phyloP scores from a whole-genome alignment of 139 green algal genomes.

The Chloropicon primus region DNA sequence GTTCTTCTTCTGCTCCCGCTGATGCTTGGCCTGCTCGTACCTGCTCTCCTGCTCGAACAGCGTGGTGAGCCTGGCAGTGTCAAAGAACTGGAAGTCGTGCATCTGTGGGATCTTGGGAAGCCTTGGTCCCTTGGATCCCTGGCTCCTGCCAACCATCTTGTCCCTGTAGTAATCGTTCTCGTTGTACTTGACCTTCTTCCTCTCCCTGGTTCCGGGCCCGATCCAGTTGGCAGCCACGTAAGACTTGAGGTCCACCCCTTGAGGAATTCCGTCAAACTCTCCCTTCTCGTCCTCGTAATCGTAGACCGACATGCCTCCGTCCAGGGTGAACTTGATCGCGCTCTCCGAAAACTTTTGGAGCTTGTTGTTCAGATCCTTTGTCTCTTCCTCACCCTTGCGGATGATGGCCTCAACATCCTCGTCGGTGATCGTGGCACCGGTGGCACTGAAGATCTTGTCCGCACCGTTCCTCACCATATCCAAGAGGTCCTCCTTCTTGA shows the following conservation, averaged over 20 bases:
- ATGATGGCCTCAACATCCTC: constrained; percentile 95
- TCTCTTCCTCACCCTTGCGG: constrained; percentile 77
- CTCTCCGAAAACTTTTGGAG: constrained; percentile 90
- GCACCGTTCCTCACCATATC: constrained; percentile 96
- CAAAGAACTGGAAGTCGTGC: constrained; percentile 97
- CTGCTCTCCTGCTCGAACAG: constrained; percentile 81
- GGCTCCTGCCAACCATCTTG: constrained; percentile 9
- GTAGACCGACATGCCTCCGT: constrained; percentile 56
- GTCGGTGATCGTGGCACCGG: constrained; percentile 46
- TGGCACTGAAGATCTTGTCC: constrained; percentile 81
- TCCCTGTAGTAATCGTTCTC: constrained; percentile 64
- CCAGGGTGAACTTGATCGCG: constrained; percentile 85
- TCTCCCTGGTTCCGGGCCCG: constrained; percentile 86
- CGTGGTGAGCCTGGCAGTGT: constrained; percentile 53
- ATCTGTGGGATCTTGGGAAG: constrained; percentile 81
- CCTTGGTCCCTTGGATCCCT: constrained; percentile 30
- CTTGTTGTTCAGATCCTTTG: constrained; percentile 86
- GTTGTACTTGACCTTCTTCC: constrained; percentile 83
- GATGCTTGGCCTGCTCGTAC: constrained; percentile 32
- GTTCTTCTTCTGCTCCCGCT: constrained; percentile 16
- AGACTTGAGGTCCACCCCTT: constrained; percentile 31
- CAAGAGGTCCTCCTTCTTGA: constrained; percentile 98
- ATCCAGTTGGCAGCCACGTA: constrained; percentile 70
- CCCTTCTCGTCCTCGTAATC: constrained; percentile 39
- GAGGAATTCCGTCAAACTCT: constrained; percentile 12